Base-by-base conservation (phyloP, 768 basidiomycete genomes). In the Russula vinacea region DNA sequence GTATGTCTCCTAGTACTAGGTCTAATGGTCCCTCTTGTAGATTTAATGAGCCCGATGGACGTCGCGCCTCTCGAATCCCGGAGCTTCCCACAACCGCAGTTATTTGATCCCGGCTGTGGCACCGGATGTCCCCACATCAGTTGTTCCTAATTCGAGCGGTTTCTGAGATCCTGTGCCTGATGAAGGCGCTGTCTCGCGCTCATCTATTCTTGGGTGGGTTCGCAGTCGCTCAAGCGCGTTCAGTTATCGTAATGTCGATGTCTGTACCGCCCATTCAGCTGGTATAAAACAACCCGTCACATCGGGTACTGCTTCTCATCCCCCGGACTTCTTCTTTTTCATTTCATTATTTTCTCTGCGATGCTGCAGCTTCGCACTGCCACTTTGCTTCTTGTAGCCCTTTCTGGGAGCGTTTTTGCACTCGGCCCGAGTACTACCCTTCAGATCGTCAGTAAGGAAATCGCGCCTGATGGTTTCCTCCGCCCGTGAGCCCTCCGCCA, bases 391-490 rank as follows among this genome's bases (percentile, higher is more conserved):
- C 55, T 66, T 45, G 61, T 22, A 2, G 50, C 52, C 1, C 6
- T 52, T 33, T 22, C 60, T 24, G 44, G 40, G 24, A n/a, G 45
- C 19, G 58, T 40, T 29, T 59, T 45, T 42, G 64, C 53, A 26
- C 13, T 65, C 22, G 61, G 60, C 5, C 55, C 60, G 17, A 33
- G 24, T 13, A 9, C 40, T 16, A 44, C 24, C 10, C 56, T 66
- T 50, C 24, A 40, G 8, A 55, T 66, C 39, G 51, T 58, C 44
- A 66, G 51, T 16, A 22, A 22, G 32, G 24, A 40, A 7, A 53
- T 66, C 6, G 62, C 62, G 9, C 65, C 65, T 35, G 65, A 66
- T 66, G 65, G 65, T 24, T 64, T 58, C 42, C 0, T n/a, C 19
- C 65, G 65, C n/a, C 35, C 29, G 65, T 66, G 52, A 54, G 65